phyloP scores from a whole-genome alignment of 192 early-diverging fungal species.

The Coemansia brasiliensis region DNA sequence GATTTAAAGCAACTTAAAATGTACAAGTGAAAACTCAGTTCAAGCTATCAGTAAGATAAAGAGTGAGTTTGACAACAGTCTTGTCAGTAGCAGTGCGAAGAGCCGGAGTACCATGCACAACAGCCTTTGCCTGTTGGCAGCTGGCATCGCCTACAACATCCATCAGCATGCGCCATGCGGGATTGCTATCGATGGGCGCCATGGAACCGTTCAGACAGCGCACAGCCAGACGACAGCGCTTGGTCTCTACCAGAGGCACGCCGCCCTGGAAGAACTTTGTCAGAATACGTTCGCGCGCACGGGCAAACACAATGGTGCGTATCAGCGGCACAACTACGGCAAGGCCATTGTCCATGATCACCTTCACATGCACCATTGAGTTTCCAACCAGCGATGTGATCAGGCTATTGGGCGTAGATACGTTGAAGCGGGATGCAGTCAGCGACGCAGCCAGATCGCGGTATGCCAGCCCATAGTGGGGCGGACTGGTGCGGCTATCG shows the following conservation, averaged over 20 bases:
- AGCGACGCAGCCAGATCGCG: slow-evolving; percentile 18
- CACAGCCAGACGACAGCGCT: slow-evolving; percentile 31
- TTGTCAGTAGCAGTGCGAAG: not conserved
- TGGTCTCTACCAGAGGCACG: slow-evolving; percentile 38
- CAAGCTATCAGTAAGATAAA: slow-evolving; percentile 16
- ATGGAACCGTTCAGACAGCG: slow-evolving; percentile 21
- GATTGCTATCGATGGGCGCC: slow-evolving; percentile 33
- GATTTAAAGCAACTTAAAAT: not conserved
- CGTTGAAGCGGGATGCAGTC: slow-evolving; percentile 31
- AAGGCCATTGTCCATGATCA: slow-evolving; percentile 28
- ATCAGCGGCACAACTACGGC: slow-evolving; percentile 36
- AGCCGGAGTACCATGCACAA: not conserved
- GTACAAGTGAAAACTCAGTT: not conserved
- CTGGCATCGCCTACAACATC: slow-evolving; percentile 11
- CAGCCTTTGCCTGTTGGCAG: not conserved
- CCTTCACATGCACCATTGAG: slow-evolving; percentile 53
- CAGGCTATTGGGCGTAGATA: slow-evolving; percentile 15
- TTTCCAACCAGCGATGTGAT: slow-evolving; percentile 43
- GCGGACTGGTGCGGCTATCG: not conserved
- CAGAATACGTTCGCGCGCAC: slow-evolving; percentile 47
- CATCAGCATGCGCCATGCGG: slow-evolving; percentile 46
- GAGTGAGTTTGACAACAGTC: slow-evolving; percentile 40
- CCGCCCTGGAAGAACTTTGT: slow-evolving; percentile 49
- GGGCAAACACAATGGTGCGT: slow-evolving; percentile 48
- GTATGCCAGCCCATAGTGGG: not conserved